Base-by-base conservation (phyloP, 73 alveolate genomes). In the Paramecium sexaurelia region DNA sequence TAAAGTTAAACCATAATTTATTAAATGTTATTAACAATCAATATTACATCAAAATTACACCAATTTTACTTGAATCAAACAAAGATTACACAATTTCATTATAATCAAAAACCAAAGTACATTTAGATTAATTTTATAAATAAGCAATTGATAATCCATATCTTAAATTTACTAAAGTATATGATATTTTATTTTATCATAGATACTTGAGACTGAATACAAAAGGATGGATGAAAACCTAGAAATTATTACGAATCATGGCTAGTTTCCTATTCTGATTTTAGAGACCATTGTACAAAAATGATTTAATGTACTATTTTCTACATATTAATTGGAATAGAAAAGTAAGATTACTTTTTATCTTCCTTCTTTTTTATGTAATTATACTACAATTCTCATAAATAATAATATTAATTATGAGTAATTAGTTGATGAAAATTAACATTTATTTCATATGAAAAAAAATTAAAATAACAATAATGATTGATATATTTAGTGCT, bases 91-190 rank as follows among this genome's bases (percentile, higher is more conserved):
- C 83, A 5, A 45, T 45, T 45, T 17, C 47, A 26, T 61, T 61
- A 61, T 24, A 61, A 26, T 26, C 43, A 5, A 61, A 61, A 15
- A 15, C 47, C 11, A 61, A 61, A 61, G 22, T 61, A 0, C 83
- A 61, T 61, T 61, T 61, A 61, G 26, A 61, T 61, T 32, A 61
- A 61, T 61, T 61, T 32, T 61, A 61, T 32, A 61, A 61, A 26
- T 15, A 17, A 61, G 83, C 83, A 6, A 32, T 32, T 29, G 83
- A 61, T 26, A 61, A 61, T 61, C 83, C 83, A 61, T 61, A 61
- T 61, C 22, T 61, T 2, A 61, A 29, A 32, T 61, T 61, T 11
- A 10, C 11, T 10, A 29, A 61, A 61, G 83, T 61, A 61, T 4
- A 29, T 11, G n/a, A 45, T 26, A 61, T 29, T 26, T 11, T n/a